These are phyloP conservation scores for Synchytrium microbalum DNA, from an alignment of 371 early-diverging fungal species.

Conservation along the genomic window DNA sequence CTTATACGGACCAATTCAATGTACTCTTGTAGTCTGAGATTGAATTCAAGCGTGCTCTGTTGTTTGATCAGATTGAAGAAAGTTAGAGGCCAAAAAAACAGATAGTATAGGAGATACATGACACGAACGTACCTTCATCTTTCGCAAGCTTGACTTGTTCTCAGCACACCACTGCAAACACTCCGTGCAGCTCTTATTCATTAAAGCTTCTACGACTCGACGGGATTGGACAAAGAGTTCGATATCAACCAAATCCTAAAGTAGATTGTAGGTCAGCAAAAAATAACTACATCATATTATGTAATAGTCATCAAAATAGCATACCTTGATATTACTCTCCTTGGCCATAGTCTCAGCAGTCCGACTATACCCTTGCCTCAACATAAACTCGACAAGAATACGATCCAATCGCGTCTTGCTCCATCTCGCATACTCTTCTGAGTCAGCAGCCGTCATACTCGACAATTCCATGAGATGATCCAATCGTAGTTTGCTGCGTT, in stretches of 20 bases:
- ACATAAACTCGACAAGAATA: slow-evolving; percentile 85
- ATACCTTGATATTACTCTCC: slow-evolving; percentile 57
- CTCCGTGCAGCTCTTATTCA: slow-evolving; percentile 67
- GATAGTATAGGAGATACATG: not conserved
- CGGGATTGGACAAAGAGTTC: slow-evolving; percentile 76
- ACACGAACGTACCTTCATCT: slow-evolving; percentile 49
- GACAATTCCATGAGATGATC: slow-evolving; percentile 65
- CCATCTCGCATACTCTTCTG: slow-evolving; percentile 71
- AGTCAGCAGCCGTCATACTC: slow-evolving; percentile 47
- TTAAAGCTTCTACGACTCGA: slow-evolving; percentile 68
- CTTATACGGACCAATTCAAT: slow-evolving; percentile 69
- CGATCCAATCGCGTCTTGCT: slow-evolving; percentile 72
- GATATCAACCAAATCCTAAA: slow-evolving; percentile 78
- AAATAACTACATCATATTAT: slow-evolving; percentile 4
- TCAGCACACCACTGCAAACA: slow-evolving; percentile 89
- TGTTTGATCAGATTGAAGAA: not conserved
- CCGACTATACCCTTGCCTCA: slow-evolving; percentile 69
- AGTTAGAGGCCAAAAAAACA: no score
- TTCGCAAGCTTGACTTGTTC: slow-evolving; percentile 74
- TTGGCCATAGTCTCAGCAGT: slow-evolving; percentile 66
- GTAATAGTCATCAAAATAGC: slow-evolving; percentile 7
- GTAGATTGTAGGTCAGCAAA: not conserved
- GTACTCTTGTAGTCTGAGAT: slow-evolving; percentile 86
- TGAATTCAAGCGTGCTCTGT: slow-evolving; percentile 88
- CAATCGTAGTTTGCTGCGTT: slow-evolving; percentile 63